Conservation (phyloP, 2,329 filamentous ascomycete genomes). For the Neoscytalidium dimidiatum region DNA sequence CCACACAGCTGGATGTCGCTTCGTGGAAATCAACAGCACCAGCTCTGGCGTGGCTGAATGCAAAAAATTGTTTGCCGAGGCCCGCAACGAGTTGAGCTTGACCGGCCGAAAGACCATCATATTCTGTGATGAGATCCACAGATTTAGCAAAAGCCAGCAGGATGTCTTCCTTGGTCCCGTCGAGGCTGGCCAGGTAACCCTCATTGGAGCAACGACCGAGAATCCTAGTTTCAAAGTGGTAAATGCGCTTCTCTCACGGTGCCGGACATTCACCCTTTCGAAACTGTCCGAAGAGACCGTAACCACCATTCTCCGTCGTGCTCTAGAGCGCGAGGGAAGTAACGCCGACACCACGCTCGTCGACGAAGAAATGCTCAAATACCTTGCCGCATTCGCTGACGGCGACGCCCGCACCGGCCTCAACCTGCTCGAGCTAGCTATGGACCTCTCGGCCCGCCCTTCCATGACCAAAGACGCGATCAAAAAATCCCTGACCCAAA, state of each 20-base stretch:
- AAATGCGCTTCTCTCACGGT: constrained; percentile 81
- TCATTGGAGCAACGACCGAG: constrained; percentile 95
- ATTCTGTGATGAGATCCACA: constrained; percentile 96
- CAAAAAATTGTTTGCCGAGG: constrained; percentile 88
- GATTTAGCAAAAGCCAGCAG: constrained; percentile 89
- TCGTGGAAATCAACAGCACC: constrained; percentile 95
- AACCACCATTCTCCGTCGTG: constrained; percentile 72
- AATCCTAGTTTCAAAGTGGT: constrained; percentile 95
- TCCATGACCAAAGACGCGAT: constrained; percentile 73
- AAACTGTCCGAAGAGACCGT: constrained; percentile 75
- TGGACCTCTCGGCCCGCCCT: constrained; percentile 69
- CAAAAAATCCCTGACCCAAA: constrained; percentile 83
- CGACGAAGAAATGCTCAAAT: constrained; percentile 74
- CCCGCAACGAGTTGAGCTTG: constrained; percentile 73
- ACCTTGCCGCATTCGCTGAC: constrained; percentile 84
- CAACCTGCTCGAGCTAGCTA: constrained; percentile 86
- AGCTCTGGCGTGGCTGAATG: constrained; percentile 84
- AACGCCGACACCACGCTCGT: constrained; percentile 57
- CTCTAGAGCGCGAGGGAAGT: constrained; percentile 62
- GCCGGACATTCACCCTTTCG: constrained; percentile 83
- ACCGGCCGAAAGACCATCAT: constrained; percentile 92
- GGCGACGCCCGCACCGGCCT: constrained; percentile 91
- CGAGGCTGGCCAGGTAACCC: constrained; percentile 83
- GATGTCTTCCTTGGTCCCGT: constrained; percentile 93
- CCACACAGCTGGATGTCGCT: constrained; percentile 76